Evolutionary conservation across 352 stramenopile species (phyloP), one percentile per base, ranked within the genome.

Genomic region (Phytophthora nicotianae): DNA sequence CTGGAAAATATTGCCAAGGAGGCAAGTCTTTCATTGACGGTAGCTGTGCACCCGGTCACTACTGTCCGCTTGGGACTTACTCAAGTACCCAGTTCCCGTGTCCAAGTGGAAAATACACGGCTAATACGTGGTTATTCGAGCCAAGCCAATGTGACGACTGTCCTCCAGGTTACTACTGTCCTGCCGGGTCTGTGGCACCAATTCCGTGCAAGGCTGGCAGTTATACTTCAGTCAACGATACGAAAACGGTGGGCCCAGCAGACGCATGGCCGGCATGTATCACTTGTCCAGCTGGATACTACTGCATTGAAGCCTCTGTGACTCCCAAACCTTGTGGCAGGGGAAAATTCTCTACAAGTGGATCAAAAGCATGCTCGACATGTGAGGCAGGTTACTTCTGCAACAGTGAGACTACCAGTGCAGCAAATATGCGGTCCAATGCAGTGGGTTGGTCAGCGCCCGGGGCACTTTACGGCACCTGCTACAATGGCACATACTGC

Each of bases 401-500:
- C 62, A 88, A 75, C 50, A 91, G 79, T 37, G 58, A 77, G 4
- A 87, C 74, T 7, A 95, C 89, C 1, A 90, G 73, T 14, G 72
- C 74, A n/a, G 57, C 29, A 4, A 87, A 80, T 38, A 94, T 97
- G 88, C 70, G 56, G 9, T 70, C 72, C 0, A 73, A 81, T 19
- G 68, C 79, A 2, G 58, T 75, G 17, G 81, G 81, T 17, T 97
- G 87, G 88, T 51, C 63, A 6, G 33, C 70, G 0, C 79, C 84
- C 0, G 80, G 81, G 6, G 72, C 86, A 8, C 59, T 90, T 1
- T 91, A 74, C 42, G 89, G 89, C 4, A 78, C 78, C 11, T 97
- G 89, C 51, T 97, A 95, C 67, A 96, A 95, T 35, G 89, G 89
- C 20, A 95, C 86, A 14, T 96, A 95, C 56, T 97, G 90, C 46